These are phyloP conservation scores for Agaricus blazei DNA, from an alignment of 768 basidiomycete genomes.

Conservation along the genomic window DNA sequence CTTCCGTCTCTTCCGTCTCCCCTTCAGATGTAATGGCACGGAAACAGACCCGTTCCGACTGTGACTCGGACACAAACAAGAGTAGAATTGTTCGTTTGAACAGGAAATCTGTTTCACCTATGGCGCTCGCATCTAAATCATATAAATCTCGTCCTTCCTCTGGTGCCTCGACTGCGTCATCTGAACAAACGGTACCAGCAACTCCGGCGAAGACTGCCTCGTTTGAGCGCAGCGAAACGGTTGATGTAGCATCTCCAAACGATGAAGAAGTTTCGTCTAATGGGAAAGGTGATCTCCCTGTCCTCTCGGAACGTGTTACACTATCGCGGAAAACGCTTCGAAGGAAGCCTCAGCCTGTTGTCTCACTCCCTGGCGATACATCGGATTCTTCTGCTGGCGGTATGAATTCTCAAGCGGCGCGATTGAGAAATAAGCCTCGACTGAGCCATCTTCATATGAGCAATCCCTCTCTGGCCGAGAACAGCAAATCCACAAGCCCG, in stretches of 20 bases:
- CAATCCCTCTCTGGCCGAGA: slow-evolving; percentile 19
- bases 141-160: slow-evolving; percentile 32
- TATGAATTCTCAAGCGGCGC: slow-evolving; percentile 33
- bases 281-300: background rate
- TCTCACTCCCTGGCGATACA: slow-evolving; percentile 28
- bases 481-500: slow-evolving; percentile 32
- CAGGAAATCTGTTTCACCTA: slow-evolving; percentile 65
- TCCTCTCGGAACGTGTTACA: background rate
- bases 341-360: slow-evolving; percentile 18
- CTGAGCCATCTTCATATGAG: slow-evolving; percentile 46
- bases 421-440: slow-evolving; percentile 47
- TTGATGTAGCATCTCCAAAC: slow-evolving; percentile 5
- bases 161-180: slow-evolving; percentile 37
- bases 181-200: slow-evolving; percentile 28
- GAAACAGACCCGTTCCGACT: slow-evolving; percentile 38
- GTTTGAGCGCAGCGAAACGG: slow-evolving; percentile 4
- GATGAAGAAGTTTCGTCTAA: slow-evolving; percentile 6
- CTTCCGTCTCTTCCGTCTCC: slow-evolving; percentile 61
- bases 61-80: slow-evolving; percentile 48
- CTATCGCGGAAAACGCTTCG: slow-evolving; percentile 1
- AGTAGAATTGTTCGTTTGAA: slow-evolving; percentile 64
- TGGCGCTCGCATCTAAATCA: slow-evolving; percentile 51
- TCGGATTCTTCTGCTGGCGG: slow-evolving; percentile 45
- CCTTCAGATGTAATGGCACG: slow-evolving; percentile 42
- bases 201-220: slow-evolving; percentile 18